Conservation (phyloP, 225 moss, liverwort and hornwort genomes). For the Antitrichia curtipendula region DNA sequence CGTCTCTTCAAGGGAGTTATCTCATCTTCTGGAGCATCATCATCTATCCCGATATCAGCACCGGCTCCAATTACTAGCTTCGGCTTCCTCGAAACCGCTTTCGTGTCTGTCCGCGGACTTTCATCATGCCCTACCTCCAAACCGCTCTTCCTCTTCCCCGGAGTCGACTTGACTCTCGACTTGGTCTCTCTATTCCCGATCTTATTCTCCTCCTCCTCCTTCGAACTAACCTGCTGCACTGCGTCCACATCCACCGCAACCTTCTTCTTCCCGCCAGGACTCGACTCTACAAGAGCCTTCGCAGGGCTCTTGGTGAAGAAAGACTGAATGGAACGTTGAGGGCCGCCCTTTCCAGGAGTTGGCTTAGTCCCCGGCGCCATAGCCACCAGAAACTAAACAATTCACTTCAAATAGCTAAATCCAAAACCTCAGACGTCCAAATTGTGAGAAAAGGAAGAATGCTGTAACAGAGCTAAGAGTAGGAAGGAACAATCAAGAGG, state of each 20-base stretch:
- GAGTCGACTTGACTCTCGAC: neutral
- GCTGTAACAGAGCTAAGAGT: neutral
- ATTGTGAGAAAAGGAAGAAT: neutral
- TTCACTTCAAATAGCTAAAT: neutral
- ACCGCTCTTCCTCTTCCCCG: constrained; percentile 15
- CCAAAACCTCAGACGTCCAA: neutral
- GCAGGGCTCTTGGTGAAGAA: constrained; percentile 25
- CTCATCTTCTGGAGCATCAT: neutral
- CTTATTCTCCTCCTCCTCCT: neutral
- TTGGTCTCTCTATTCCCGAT: neutral
- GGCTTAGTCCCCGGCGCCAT: constrained; percentile 40
- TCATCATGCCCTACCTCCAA: neutral
- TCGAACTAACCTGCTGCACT: neutral
- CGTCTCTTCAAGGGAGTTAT: constrained; percentile 25
- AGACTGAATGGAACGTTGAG: constrained; percentile 39
- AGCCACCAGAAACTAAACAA: neutral
- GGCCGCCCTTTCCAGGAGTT: constrained; percentile 9
- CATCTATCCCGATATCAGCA: neutral
- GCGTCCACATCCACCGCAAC: neutral
- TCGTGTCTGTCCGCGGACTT: neutral
- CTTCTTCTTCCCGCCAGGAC: constrained; percentile 6
- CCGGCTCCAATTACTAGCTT: neutral
- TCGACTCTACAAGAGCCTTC: constrained; percentile 5
- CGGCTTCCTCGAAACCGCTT: constrained; percentile 1
- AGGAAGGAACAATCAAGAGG: neutral